Conservation (phyloP, 2,329 filamentous ascomycete species). For the Eurotiales sp. region DNA sequence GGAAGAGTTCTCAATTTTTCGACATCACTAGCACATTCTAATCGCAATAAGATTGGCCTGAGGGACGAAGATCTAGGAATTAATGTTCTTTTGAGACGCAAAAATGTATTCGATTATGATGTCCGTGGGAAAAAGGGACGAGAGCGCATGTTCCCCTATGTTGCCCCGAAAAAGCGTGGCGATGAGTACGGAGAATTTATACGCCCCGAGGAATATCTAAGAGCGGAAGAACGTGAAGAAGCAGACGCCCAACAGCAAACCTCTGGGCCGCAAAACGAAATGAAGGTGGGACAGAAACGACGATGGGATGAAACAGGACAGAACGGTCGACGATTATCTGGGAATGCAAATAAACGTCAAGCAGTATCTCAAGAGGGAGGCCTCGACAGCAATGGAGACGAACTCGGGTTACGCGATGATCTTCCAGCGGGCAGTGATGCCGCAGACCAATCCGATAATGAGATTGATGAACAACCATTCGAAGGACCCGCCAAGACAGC, state of each 20-base stretch:
- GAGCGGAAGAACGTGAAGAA: slow-evolving; percentile 85
- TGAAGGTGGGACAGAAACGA: slow-evolving; percentile 80
- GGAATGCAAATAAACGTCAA: slow-evolving; percentile 44
- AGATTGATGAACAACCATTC: slow-evolving; percentile 47
- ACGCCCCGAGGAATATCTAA: slow-evolving; percentile 85
- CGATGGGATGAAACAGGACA: slow-evolving; percentile 76
- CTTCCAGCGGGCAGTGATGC: slow-evolving; percentile 53
- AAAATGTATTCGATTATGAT: slow-evolving; percentile 90
- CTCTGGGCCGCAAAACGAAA: slow-evolving; percentile 51
- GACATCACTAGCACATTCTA: slow-evolving; percentile 76
- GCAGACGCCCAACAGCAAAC: slow-evolving; percentile 60
- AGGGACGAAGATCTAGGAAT: slow-evolving; percentile 89
- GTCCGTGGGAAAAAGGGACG: slow-evolving; percentile 86
- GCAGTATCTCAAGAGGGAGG: slow-evolving; percentile 20
- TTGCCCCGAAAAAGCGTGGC: slow-evolving; percentile 70
- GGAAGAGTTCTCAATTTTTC: slow-evolving; percentile 88
- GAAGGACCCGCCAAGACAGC: slow-evolving; percentile 73
- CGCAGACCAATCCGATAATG: slow-evolving; percentile 53
- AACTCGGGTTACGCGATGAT: slow-evolving; percentile 43
- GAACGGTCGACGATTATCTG: slow-evolving; percentile 34
- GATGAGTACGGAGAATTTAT: slow-evolving; percentile 96
- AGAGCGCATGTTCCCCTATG: slow-evolving; percentile 87
- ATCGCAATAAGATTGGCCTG: slow-evolving; percentile 78
- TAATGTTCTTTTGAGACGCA: slow-evolving; percentile 82
- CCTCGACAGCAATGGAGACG: slow-evolving; percentile 47